Conservation (phyloP, 805 yeast species). For the Candida quercuum region DNA sequence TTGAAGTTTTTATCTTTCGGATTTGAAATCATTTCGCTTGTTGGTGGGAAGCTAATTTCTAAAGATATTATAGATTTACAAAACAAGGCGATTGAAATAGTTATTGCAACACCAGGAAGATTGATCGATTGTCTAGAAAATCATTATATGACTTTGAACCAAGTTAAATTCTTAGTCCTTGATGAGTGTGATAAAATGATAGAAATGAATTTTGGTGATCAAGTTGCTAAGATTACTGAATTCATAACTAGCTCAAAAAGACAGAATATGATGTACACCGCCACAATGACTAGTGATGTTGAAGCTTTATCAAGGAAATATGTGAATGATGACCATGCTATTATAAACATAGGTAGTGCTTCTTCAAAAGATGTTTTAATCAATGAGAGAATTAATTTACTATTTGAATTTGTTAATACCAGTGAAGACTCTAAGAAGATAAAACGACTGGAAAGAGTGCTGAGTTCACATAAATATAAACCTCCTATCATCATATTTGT, state of each 20-base stretch:
- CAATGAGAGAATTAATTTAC: conserved; percentile 61
- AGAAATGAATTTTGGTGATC: conserved; percentile 88
- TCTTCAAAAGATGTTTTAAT: conserved; percentile 21
- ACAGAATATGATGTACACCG: conserved; percentile 88
- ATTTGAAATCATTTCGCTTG: conserved; percentile 56
- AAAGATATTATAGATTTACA: conserved; percentile 57
- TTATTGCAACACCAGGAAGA: conserved; percentile 95
- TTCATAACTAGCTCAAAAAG: conserved; percentile 44
- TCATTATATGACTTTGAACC: conserved; percentile 51
- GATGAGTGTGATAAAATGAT: conserved; percentile 98
- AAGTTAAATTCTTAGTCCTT: conserved; percentile 64
- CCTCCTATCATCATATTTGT: conserved; percentile 79
- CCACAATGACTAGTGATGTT: conserved; percentile 78
- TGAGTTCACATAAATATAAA: conserved; percentile 24
- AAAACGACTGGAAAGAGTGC: conserved; percentile 34
- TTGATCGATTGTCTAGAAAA: conserved; percentile 74
- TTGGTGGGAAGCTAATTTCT: conserved; percentile 87
- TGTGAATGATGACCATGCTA: conserved; percentile 54
- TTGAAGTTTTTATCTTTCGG: conserved; percentile 34
- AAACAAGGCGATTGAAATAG: conserved; percentile 60
- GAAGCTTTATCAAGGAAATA: conserved; percentile 63
- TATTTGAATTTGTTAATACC: conserved; percentile 44
- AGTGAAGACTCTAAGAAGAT: conserved; percentile 42
- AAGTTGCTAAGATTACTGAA: conserved; percentile 55
- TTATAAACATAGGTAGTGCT: conserved; percentile 62